Conservation (phyloP, 331 rosid species). For the Stylosanthes scabra region DNA sequence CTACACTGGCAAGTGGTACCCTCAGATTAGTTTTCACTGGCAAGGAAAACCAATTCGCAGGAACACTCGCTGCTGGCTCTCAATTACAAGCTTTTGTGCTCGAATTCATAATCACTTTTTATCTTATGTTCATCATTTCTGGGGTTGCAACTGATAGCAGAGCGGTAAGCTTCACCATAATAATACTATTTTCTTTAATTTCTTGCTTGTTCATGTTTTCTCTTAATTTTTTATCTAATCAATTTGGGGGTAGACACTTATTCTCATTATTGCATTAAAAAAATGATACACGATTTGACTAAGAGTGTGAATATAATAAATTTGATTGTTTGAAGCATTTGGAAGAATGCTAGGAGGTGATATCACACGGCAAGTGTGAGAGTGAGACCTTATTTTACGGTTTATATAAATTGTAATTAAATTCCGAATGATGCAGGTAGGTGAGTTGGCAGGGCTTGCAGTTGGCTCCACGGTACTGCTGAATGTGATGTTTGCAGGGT, state of each 20-base stretch:
- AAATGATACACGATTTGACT: conserved; percentile 27
- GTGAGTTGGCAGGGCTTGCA: conserved; percentile 88
- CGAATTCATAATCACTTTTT: conserved; percentile 86
- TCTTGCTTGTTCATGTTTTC: not conserved
- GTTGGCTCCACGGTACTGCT: conserved; percentile 75
- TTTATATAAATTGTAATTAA: not conserved
- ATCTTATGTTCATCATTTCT: conserved; percentile 83
- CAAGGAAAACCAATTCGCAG: conserved; percentile 52
- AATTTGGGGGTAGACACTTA: conserved; percentile 19
- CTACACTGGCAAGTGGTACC: conserved; percentile 77
- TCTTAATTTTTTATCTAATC: not conserved
- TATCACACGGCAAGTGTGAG: conserved; percentile 19
- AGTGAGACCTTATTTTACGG: not conserved
- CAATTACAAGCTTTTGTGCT: conserved; percentile 62
- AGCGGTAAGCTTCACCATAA: conserved; percentile 54
- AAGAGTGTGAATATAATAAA: conserved; percentile 9
- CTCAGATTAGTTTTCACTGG: conserved; percentile 64
- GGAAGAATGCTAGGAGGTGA: conserved; percentile 28
- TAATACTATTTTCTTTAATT: not conserved
- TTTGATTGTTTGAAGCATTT: conserved; percentile 13
- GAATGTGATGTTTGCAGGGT: conserved; percentile 84
- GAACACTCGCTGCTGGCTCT: conserved; percentile 67
- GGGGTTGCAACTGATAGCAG: conserved; percentile 91
- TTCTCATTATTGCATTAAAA: conserved; percentile 15
- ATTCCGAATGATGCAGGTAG: conserved; percentile 55